phyloP scores from a whole-genome alignment of 257 asterid genomes.

The Gynochthodes officinalis region DNA sequence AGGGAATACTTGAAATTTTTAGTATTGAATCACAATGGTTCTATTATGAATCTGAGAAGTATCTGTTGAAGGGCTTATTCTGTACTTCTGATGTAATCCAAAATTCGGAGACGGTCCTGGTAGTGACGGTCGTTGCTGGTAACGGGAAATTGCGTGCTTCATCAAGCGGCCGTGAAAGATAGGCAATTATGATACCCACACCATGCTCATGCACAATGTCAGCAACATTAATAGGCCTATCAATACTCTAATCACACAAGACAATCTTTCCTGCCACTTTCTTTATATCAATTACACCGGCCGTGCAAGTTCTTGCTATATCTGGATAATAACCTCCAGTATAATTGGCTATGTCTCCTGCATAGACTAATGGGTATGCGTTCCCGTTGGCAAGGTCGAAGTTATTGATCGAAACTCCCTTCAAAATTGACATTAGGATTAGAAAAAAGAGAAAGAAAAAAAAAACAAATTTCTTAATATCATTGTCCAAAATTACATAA shows the following conservation, averaged over 20 bases:
- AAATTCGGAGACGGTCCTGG: background rate
- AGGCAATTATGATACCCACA: slow-evolving; percentile 4
- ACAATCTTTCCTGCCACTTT: slow-evolving; percentile 17
- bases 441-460: too few species aligned
- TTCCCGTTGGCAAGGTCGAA: background rate
- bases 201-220: background rate
- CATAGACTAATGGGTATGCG: background rate
- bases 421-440: background rate
- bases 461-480: too few species aligned
- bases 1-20: too few species aligned
- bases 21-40: too few species aligned
- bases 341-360: background rate
- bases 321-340: background rate
- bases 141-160: slow-evolving; percentile 11
- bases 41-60: too few species aligned
- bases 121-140: slow-evolving; percentile 7
- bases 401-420: slow-evolving; percentile 17
- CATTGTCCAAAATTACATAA: too few species aligned
- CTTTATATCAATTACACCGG: background rate
- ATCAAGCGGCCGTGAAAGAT: background rate
- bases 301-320: background rate
- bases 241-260: background rate
- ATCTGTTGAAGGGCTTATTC: background rate
- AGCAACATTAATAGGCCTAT: too few species aligned
- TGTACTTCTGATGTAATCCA: slow-evolving; percentile 10